Conservation (phyloP, 495 filamentous ascomycete genomes). For the Penicillium malachiteum region DNA sequence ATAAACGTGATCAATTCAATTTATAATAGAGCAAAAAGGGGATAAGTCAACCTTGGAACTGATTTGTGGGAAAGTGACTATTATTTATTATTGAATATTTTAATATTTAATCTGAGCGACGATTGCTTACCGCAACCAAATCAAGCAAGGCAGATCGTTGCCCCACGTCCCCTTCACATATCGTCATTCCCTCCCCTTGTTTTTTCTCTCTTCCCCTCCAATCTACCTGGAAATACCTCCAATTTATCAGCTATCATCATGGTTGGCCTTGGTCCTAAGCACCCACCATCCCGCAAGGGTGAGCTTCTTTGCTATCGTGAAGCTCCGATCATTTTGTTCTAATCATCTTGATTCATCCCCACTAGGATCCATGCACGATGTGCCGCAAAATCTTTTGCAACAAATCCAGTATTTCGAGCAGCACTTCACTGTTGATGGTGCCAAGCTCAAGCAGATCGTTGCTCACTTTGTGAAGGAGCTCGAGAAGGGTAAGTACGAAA, state of each 20-base stretch:
- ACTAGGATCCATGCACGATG: conserved; percentile 71
- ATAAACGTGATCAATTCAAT: too few relatives aligned
- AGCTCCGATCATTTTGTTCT: conserved; percentile 7
- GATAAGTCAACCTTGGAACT: too few relatives aligned
- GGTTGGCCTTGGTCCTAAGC: conserved; percentile 72
- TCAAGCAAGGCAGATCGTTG: conserved; percentile 24
- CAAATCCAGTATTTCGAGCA: conserved; percentile 86
- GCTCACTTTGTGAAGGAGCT: conserved; percentile 87
- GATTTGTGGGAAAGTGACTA: not conserved
- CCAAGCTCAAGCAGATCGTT: conserved; percentile 85
- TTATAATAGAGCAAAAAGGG: not conserved
- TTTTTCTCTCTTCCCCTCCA: conserved; percentile 9
- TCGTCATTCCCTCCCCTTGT: conserved; percentile 21
- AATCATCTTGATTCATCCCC: conserved; percentile 23
- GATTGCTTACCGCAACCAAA: conserved; percentile 26
- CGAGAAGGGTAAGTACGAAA: conserved; percentile 63
- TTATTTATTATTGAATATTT: too few relatives aligned
- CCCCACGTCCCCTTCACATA: conserved; percentile 26
- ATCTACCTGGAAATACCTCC: not conserved
- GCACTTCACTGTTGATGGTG: conserved; percentile 73
- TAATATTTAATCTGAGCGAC: too few relatives aligned
- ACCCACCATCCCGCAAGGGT: conserved; percentile 75
- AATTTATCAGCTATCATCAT: conserved; percentile 52
- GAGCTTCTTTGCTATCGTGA: conserved; percentile 33
- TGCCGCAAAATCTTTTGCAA: conserved; percentile 79